These are phyloP conservation scores for Backusella psychrophila DNA, from an alignment of 192 early-diverging fungal genomes.

Conservation along the genomic window DNA sequence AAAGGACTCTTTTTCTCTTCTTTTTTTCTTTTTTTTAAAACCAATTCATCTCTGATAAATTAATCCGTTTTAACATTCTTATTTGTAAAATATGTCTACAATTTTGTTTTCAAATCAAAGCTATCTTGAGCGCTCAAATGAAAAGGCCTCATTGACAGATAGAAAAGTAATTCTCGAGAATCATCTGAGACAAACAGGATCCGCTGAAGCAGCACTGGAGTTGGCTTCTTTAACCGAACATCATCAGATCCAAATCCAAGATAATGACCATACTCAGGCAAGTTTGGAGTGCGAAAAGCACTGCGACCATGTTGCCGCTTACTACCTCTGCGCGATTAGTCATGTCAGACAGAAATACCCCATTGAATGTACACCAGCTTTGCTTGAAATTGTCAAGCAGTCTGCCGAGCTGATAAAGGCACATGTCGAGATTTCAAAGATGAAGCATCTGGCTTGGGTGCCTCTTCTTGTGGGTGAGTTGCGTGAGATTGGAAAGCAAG, in stretches of 20 bases:
- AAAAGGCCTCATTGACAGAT: background rate
- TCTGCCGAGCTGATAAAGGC: background rate
- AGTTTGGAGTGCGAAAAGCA: background rate
- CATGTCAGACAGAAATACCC: background rate
- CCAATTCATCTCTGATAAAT: background rate
- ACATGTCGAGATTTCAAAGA: slow-evolving; percentile 2
- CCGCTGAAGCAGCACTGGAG: background rate
- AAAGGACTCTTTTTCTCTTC: background rate
- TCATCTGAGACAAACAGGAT: slow-evolving; percentile 2
- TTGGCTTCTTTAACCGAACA: slow-evolving; percentile 8
- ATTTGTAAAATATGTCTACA: background rate
- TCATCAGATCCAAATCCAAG: background rate
- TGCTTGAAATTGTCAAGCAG: slow-evolving; percentile 5
- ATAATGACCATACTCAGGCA: background rate
- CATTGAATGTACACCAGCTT: background rate
- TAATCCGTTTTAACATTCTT: background rate
- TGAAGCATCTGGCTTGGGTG: background rate
- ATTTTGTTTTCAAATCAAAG: slow-evolving; percentile 1
- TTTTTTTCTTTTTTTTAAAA: background rate
- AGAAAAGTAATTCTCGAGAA: background rate
- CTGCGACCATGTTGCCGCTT: background rate
- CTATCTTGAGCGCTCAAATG: background rate
- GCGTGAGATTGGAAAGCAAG: slow-evolving; percentile 14
- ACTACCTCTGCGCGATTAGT: background rate
- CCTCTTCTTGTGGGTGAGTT: slow-evolving; percentile 7